These are phyloP conservation scores for Leccinum pachyderme DNA, from an alignment of 1,284 basidiomycete genomes.

Conservation along the genomic window DNA sequence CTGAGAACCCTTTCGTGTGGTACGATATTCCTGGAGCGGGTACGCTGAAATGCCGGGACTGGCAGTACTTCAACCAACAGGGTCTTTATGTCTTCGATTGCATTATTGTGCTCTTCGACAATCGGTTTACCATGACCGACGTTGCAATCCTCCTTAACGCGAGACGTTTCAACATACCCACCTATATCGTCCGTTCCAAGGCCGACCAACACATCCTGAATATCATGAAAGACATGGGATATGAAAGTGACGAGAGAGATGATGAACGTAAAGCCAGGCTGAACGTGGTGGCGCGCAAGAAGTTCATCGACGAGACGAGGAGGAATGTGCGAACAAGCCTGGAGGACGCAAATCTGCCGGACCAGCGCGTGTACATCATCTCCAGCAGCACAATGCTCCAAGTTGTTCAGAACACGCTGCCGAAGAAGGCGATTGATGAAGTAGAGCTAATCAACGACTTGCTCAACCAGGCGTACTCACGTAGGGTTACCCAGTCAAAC, in stretches of 20 bases:
- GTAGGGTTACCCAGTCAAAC: neutral
- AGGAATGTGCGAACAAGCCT: conserved; percentile 3
- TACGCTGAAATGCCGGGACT: neutral
- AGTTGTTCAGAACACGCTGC: conserved; percentile 1
- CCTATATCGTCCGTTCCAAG: conserved; percentile 3
- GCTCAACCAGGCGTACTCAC: neutral
- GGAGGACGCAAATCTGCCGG: conserved; percentile 5
- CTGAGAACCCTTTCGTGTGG: neutral
- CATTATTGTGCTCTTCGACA: neutral
- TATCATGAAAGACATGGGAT: conserved; percentile 9
- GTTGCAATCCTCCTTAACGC: neutral
- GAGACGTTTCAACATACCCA: neutral
- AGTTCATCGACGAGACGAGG: conserved; percentile 8
- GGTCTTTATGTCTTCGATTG: neutral
- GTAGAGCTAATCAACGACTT: conserved; percentile 4
- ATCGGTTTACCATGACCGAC: neutral
- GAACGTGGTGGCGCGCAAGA: conserved; percentile 7
- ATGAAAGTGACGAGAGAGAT: conserved; percentile 3
- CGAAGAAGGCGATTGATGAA: conserved; percentile 12
- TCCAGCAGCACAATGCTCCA: conserved; percentile 5
- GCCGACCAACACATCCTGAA: conserved; percentile 6
- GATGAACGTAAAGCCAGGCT: neutral
- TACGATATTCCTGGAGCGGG: neutral
- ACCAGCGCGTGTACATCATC: conserved; percentile 12
- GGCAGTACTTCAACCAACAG: neutral